Evolutionary conservation across 1,284 basidiomycete genomes (phyloP), one percentile per base, ranked within the genome.

Genomic region (Sphagnurus paluster): DNA sequence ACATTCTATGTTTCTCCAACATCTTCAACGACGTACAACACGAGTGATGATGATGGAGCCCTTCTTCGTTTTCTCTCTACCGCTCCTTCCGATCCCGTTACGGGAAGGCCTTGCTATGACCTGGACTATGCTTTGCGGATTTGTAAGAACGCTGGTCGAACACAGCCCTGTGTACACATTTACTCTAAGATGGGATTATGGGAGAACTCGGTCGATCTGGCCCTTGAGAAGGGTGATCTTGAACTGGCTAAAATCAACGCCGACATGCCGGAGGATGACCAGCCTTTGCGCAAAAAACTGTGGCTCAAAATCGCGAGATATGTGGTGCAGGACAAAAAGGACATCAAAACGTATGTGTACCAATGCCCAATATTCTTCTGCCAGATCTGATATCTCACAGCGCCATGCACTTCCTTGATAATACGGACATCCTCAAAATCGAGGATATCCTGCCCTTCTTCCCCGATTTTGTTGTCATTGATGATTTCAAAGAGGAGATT

Each of bases 401-500:
- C 42, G 97, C 96, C 13, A 98, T 99, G 92, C 82, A 80, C 26
- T 98, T 99, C 72, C 74, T 99, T 53, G 92, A 97, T 60, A 88
- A 91, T 49, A 97, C 96, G 0, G 88, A 94, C 58, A 71, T 98
- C 21, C 82, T 99, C 61, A 96, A 98, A 68, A 96, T 99, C 55
- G 97, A 99, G 66, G 97, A 99, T 63, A 96, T 99, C 44, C 71
- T 99, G 19, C 97, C 97, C 2, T 99, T 98, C 83, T 99, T 99
- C 83, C 96, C 97, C 2, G 96, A 99, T 69, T 99, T 99, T 67
- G 93, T 96, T 10, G 93, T 99, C 53, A 98, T 99, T 57, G 97
- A 99, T 65, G 95, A 98, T 63, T 99, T 99, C 80, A 99, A 99
- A 67, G 91, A 96, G 57, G 95, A 99, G 69, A 99, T 99, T 56